Conservation (phyloP, 768 basidiomycete species). For the Phaeotremella fagi region DNA sequence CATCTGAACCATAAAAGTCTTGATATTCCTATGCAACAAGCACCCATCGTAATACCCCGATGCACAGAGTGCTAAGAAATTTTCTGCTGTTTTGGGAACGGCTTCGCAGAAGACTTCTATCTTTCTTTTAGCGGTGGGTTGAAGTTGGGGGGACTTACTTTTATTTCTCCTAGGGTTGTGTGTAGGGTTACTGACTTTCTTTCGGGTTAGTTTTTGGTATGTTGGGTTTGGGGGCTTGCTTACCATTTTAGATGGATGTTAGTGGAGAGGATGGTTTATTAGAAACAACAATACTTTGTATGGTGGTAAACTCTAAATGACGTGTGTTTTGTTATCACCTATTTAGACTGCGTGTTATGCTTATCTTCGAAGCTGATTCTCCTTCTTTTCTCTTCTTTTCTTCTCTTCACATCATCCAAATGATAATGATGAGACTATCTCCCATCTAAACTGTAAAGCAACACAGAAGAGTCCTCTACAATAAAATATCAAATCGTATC, state of each 20-base stretch:
- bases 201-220: not conserved
- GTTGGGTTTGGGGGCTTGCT: not conserved
- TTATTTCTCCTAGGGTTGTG: conserved; percentile 90
- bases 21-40: conserved; percentile 88
- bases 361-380: conserved; percentile 12
- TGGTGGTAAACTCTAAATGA: not conserved
- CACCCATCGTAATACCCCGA: conserved; percentile 78
- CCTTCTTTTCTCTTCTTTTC: not conserved
- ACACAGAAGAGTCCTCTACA: too few relatives aligned
- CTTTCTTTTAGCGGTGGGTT: conserved; percentile 50
- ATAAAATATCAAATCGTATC: too few relatives aligned
- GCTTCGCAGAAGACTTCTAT: conserved; percentile 97
- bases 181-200: conserved; percentile 85
- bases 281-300: too few relatives aligned
- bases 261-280: not conserved
- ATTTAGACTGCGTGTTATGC: too few relatives aligned
- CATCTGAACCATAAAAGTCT: conserved; percentile 84
- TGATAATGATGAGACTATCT: too few relatives aligned
- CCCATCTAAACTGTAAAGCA: too few relatives aligned
- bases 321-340: too few relatives aligned
- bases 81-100: conserved; percentile 94
- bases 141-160: conserved; percentile 54
- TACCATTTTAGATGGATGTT: not conserved
- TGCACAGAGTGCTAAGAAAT: conserved; percentile 91
- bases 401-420: not conserved